Evolutionary conservation across 1,284 basidiomycete genomes (phyloP).

Genomic region (Erythrobasidium hasegawianum): DNA sequence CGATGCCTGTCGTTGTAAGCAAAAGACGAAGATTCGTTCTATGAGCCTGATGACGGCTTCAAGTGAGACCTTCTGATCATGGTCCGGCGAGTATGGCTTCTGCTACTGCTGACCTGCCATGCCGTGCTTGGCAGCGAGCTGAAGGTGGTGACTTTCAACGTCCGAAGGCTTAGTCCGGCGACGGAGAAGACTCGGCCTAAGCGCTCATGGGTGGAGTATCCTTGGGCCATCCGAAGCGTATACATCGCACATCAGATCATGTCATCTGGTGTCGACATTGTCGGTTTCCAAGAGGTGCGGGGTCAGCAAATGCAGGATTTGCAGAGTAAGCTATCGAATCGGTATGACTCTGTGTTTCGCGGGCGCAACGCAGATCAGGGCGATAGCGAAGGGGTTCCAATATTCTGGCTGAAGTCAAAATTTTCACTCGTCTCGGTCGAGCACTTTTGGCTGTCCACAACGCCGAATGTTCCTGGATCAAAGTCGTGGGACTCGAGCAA

Average conservation of each 20-base stretch:
- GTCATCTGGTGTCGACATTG: conserved; percentile 38
- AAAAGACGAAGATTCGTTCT: not conserved
- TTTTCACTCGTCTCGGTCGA: conserved; percentile 27
- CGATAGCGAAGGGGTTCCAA: not conserved
- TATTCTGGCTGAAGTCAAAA: conserved; percentile 6
- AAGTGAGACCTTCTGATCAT: not conserved
- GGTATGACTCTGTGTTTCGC: conserved; percentile 14
- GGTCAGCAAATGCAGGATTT: conserved; percentile 38
- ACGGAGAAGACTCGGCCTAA: not conserved
- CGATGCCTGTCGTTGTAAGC: not conserved
- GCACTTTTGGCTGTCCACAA: conserved; percentile 43
- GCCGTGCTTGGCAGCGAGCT: not conserved
- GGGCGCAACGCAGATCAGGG: not conserved
- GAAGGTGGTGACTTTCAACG: not conserved
- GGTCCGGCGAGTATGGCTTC: not conserved
- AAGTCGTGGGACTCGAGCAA: conserved; percentile 41
- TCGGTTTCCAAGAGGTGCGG: conserved; percentile 42
- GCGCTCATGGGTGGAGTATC: conserved; percentile 30
- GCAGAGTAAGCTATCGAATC: conserved; percentile 7
- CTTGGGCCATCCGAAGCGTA: conserved; percentile 35
- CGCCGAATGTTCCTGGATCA: conserved; percentile 37
- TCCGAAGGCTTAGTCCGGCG: not conserved
- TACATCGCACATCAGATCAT: conserved; percentile 36
- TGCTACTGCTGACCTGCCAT: not conserved
- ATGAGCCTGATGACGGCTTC: too few relatives aligned